Conservation (phyloP, 768 basidiomycete genomes). For the Pholiota conissans region DNA sequence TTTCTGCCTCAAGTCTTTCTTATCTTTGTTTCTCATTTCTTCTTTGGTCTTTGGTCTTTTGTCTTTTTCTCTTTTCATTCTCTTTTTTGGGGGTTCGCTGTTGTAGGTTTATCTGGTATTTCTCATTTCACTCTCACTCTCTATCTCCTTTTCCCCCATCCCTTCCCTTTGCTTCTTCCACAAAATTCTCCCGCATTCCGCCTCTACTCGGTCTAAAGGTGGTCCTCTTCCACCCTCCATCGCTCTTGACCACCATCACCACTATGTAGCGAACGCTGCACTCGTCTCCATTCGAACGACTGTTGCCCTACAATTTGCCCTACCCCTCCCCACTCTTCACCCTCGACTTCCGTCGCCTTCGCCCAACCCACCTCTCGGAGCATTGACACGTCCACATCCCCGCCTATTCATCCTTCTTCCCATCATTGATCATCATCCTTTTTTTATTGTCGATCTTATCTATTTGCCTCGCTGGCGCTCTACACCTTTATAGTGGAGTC, state of each 20-base stretch:
- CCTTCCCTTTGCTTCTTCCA: background rate
- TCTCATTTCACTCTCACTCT: too few relatives aligned
- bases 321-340: background rate
- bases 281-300: background rate
- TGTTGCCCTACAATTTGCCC: background rate
- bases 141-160: background rate
- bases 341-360: background rate
- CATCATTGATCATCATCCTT: background rate
- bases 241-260: background rate
- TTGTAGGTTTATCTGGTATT: background rate
- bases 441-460: background rate
- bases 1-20: background rate
- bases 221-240: background rate
- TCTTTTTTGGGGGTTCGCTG: background rate
- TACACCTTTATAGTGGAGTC: background rate
- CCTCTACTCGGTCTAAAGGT: background rate
- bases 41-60: too few relatives aligned
- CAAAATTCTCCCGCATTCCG: background rate
- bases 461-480: background rate
- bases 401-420: background rate
- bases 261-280: background rate
- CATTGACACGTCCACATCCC: too few relatives aligned
- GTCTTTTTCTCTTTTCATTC: background rate
- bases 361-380: too few relatives aligned
- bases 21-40: too few relatives aligned